phyloP scores from a whole-genome alignment of 768 basidiomycete species.

The Termitomyces sp. region DNA sequence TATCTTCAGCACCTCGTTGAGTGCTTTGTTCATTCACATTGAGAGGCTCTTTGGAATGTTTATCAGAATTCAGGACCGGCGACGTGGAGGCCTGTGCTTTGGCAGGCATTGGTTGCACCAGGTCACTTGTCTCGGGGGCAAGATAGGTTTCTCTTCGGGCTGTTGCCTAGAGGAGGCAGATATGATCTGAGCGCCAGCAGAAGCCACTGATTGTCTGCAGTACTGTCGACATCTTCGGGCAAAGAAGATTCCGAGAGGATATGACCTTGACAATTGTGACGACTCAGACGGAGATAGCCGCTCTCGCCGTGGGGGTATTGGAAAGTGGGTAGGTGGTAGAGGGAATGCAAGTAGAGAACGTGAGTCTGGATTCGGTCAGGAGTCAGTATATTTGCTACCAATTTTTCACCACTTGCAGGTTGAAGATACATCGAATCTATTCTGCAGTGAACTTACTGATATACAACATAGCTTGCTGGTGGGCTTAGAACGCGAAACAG shows the following conservation, averaged over 20 bases:
- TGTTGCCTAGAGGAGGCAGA: background rate
- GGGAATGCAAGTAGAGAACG: constrained; percentile 76
- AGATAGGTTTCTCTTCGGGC: constrained; percentile 1
- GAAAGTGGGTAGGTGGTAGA: constrained; percentile 67
- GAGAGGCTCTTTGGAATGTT: background rate
- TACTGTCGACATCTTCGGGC: constrained; percentile 13
- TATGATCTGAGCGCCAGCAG: background rate
- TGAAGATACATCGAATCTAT: no score
- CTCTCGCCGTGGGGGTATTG: constrained; percentile 38
- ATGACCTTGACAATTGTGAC: constrained; percentile 18
- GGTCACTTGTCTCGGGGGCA: background rate
- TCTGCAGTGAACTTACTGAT: no score
- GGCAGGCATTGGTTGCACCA: background rate
- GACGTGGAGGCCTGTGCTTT: background rate
- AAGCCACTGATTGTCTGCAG: background rate
- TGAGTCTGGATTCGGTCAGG: no score
- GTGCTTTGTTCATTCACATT: background rate
- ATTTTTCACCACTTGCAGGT: no score
- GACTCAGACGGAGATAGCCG: constrained; percentile 22
- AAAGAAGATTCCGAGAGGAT: constrained; percentile 23
- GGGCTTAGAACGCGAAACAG: no score
- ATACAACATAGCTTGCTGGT: no score
- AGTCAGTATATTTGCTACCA: no score
- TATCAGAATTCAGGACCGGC: background rate
- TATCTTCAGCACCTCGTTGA: constrained; percentile 13